Conservation (phyloP, 306 rosid genomes). For the Lathyrus sativus region DNA sequence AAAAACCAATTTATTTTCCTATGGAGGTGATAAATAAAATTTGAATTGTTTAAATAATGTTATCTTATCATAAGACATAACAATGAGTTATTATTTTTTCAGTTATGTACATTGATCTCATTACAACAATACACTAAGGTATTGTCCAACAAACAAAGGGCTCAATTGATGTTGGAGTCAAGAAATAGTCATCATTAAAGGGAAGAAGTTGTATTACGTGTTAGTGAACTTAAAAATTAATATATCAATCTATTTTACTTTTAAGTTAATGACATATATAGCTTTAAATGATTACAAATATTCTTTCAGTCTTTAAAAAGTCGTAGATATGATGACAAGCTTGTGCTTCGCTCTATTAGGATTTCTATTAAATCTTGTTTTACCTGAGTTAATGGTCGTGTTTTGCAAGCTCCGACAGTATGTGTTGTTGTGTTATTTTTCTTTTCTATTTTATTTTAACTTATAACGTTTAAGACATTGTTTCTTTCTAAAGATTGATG, state of each 20-base stretch:
- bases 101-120: conserved; percentile 50
- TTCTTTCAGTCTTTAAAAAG: conserved; percentile 45
- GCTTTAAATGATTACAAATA: conserved; percentile 9
- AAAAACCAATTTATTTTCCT: conserved; percentile 48
- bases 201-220: conserved; percentile 36
- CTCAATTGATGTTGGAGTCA: conserved; percentile 47
- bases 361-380: conserved; percentile 37
- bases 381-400: conserved; percentile 43
- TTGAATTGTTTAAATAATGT: background rate
- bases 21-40: conserved; percentile 38
- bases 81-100: conserved; percentile 1
- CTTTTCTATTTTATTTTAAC: background rate
- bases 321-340: conserved; percentile 42
- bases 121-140: conserved; percentile 58
- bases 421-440: background rate
- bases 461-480: background rate
- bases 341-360: conserved; percentile 49
- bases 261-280: background rate
- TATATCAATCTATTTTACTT: background rate
- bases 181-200: conserved; percentile 46
- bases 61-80: background rate
- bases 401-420: conserved; percentile 47
- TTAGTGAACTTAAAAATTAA: background rate
- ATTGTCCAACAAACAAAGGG: conserved; percentile 49
- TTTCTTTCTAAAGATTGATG: conserved; percentile 40